These are phyloP conservation scores for Diophrys sp. DNA, from an alignment of 73 alveolate genomes.

Conservation along the genomic window DNA sequence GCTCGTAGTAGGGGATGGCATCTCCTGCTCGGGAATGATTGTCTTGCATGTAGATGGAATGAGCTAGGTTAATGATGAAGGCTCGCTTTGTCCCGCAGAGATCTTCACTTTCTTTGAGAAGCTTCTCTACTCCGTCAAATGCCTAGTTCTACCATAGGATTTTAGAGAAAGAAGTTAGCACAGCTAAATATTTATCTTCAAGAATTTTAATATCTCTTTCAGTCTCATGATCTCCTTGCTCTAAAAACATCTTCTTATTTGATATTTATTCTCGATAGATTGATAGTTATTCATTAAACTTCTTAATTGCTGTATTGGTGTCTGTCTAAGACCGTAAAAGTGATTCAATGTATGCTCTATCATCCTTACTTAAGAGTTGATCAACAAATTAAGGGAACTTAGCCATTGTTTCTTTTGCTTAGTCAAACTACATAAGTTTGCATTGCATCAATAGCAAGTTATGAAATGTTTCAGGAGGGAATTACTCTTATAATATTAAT, in stretches of 20 bases:
- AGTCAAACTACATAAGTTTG: conserved; percentile 58
- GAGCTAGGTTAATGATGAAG: conserved; percentile 64
- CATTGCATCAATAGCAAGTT: conserved; percentile 67
- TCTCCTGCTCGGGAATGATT: conserved; percentile 34
- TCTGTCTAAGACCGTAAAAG: conserved; percentile 27
- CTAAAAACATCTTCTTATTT: conserved; percentile 8
- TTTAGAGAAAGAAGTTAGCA: conserved; percentile 66
- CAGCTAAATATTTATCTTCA: conserved; percentile 70
- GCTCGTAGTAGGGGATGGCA: conserved; percentile 61
- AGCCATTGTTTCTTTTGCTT: conserved; percentile 61
- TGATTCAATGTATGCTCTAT: conserved; percentile 34
- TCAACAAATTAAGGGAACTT: conserved; percentile 56
- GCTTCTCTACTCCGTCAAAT: conserved; percentile 49
- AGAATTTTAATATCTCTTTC: conserved; percentile 20
- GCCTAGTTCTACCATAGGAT: conserved; percentile 70
- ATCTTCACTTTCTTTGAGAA: conserved; percentile 58
- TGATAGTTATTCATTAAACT: conserved; percentile 17
- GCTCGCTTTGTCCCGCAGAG: conserved; percentile 45
- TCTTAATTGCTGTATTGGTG: conserved; percentile 26
- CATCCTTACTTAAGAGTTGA: conserved; percentile 46
- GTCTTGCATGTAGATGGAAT: conserved; percentile 72
- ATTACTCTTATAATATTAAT: too few relatives aligned
- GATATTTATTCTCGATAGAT: conserved; percentile 18
- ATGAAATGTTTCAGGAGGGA: conserved; percentile 80
- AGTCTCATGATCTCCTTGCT: background rate